Percentiles rank a stretch among this genome's conserved stretches.
Evolutionary conservation across 2,329 filamentous ascomycete genomes (phyloP).

Genomic region (Stagonosporopsis cucurbitacearum): DNA sequence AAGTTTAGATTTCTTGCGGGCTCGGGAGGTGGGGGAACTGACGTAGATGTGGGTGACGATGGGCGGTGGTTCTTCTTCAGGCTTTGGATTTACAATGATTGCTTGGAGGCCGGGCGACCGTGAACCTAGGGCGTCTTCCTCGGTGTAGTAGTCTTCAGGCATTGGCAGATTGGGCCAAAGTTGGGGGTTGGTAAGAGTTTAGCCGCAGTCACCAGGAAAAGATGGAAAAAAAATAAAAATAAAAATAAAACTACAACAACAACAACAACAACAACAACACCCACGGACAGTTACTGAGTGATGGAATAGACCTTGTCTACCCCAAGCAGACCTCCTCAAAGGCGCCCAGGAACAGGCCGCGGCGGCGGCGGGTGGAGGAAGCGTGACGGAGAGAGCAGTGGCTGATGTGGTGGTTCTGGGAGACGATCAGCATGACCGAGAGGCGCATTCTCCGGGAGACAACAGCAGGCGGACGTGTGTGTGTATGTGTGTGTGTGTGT

Average conservation of each 20-base stretch:
- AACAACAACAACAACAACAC: too few relatives aligned
- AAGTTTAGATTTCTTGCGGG: constrained; percentile 56
- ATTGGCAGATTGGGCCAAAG: constrained; percentile 36
- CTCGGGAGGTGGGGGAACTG: constrained; percentile 54
- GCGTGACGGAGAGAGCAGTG: constrained; percentile 31
- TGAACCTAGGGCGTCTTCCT: constrained; percentile 56
- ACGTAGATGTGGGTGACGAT: constrained; percentile 38
- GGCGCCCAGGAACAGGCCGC: constrained; percentile 23
- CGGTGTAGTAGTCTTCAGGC: constrained; percentile 54
- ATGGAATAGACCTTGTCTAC: constrained; percentile 15
- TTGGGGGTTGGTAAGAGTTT: constrained; percentile 20
- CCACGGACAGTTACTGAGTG: too few relatives aligned
- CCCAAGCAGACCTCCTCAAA: constrained; percentile 33
- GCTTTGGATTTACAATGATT: constrained; percentile 54
- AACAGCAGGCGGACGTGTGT: too few relatives aligned
- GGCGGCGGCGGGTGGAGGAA: constrained; percentile 27
- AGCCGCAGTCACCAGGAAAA: constrained; percentile 3
- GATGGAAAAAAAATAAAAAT: too few relatives aligned
- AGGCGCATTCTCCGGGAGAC: constrained; percentile 24
- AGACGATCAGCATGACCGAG: constrained; percentile 36
- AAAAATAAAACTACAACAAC: too few relatives aligned
- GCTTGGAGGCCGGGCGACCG: constrained; percentile 52
- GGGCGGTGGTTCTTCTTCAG: constrained; percentile 60
- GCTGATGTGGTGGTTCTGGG: constrained; percentile 31
- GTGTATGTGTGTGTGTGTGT: too few relatives aligned